These are phyloP conservation scores for Stephanodiscus minutulus DNA, from an alignment of 108 stramenopile species.

Conservation along the genomic window DNA sequence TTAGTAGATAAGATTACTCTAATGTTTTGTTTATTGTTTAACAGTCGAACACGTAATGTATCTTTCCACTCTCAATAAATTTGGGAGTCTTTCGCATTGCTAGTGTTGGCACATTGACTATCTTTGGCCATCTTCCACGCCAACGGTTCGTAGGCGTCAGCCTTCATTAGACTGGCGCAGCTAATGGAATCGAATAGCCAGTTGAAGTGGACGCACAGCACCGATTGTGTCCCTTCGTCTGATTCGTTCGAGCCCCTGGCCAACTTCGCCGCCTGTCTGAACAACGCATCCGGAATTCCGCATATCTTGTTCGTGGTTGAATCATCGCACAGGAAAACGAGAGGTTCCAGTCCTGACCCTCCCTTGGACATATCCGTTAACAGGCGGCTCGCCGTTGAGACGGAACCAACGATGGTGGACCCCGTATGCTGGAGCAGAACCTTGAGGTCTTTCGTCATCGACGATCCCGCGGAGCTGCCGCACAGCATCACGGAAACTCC, in stretches of 20 bases:
- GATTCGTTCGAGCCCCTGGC: not conserved
- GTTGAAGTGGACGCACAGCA: slow-evolving; percentile 56
- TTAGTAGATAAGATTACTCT: too few relatives aligned
- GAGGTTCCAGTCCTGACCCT: not conserved
- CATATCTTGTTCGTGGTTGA: slow-evolving; percentile 28
- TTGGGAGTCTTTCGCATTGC: too few relatives aligned
- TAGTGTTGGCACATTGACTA: not conserved
- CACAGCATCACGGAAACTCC: slow-evolving; percentile 53
- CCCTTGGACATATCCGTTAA: slow-evolving; percentile 33
- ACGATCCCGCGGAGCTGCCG: slow-evolving; percentile 41
- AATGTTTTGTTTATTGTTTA: too few relatives aligned
- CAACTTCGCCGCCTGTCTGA: slow-evolving; percentile 23
- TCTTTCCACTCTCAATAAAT: too few relatives aligned
- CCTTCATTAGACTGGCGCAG: slow-evolving; percentile 52
- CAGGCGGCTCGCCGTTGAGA: slow-evolving; percentile 19
- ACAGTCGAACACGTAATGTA: too few relatives aligned
- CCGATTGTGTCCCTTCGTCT: slow-evolving; percentile 3
- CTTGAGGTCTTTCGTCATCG: slow-evolving; percentile 55
- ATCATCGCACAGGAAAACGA: slow-evolving; percentile 71
- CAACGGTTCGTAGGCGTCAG: slow-evolving; percentile 47
- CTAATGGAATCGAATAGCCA: slow-evolving; percentile 84
- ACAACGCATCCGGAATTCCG: slow-evolving; percentile 49
- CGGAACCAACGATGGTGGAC: slow-evolving; percentile 53
- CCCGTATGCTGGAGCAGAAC: slow-evolving; percentile 65
- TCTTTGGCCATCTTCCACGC: slow-evolving; percentile 40